Evolutionary conservation across 139 green algal species (phyloP).

Genomic region (Diplosphaera chodatii): DNA sequence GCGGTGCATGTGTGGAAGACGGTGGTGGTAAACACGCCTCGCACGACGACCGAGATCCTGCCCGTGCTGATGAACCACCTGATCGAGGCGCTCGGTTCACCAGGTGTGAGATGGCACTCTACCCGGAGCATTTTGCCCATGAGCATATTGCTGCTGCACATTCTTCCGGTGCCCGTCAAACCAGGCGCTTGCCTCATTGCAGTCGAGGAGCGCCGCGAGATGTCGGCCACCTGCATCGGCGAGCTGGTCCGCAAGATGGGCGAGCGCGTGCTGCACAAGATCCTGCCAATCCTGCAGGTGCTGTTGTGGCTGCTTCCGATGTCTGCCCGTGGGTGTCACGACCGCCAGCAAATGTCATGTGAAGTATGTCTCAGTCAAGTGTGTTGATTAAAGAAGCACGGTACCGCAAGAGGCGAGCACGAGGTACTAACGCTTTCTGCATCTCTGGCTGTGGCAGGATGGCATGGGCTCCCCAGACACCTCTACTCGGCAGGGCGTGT

Average conservation of each 20-base stretch:
- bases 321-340: no score
- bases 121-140: no score
- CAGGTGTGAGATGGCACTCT: no score
- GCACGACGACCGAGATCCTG: constrained; percentile 87
- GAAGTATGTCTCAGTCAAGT: no score
- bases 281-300: constrained; percentile 88
- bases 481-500: constrained; percentile 54
- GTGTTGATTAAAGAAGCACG: no score
- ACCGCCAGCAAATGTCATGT: no score
- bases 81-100: constrained; percentile 67
- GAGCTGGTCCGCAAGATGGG: constrained; percentile 97
- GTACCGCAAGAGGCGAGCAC: no score
- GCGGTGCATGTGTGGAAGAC: constrained; percentile 96
- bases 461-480: constrained; percentile 10
- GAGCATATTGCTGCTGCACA: no score
- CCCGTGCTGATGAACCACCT: constrained; percentile 68
- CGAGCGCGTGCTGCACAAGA: constrained; percentile 79
- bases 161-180: no score
- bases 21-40: constrained; percentile 92
- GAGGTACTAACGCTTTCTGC: no score
- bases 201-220: constrained; percentile 53
- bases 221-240: constrained; percentile 76
- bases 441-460: not conserved
- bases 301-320: no score
- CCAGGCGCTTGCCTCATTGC: no score